phyloP scores from a whole-genome alignment of 331 rosid genomes.

The Acacia concinna region DNA sequence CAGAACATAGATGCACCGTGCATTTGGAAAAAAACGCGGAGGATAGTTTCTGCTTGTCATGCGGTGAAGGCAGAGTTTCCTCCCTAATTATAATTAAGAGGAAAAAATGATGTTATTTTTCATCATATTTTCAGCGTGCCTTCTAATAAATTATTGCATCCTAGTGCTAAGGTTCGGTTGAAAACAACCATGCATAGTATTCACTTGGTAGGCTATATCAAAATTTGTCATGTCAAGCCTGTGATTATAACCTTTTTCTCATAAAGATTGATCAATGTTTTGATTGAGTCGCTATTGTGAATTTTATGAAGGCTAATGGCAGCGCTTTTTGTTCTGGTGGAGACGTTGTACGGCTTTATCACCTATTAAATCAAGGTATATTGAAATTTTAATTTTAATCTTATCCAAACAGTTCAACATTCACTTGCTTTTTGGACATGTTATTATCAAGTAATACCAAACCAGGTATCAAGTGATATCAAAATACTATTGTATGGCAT shows the following conservation, averaged over 20 bases:
- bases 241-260: background rate
- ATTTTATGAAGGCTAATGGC: slow-evolving; percentile 80
- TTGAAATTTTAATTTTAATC: slow-evolving; percentile 8
- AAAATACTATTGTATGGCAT: background rate
- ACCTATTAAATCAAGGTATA: slow-evolving; percentile 65
- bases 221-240: background rate
- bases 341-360: slow-evolving; percentile 74
- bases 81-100: background rate
- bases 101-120: background rate
- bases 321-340: slow-evolving; percentile 88
- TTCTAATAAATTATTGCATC: background rate
- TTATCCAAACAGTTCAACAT: background rate
- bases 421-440: slow-evolving; percentile 9
- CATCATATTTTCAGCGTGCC: background rate
- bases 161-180: background rate
- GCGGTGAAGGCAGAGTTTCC: background rate
- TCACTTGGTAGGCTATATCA: background rate
- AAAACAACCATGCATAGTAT: background rate
- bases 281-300: slow-evolving; percentile 40
- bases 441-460: background rate
- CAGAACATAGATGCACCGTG: background rate
- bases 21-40: background rate
- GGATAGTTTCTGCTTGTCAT: background rate
- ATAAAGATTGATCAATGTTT: slow-evolving; percentile 25
- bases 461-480: background rate